Conservation (phyloP, 805 yeast genomes). For the Wickerhamiella dianesei region DNA sequence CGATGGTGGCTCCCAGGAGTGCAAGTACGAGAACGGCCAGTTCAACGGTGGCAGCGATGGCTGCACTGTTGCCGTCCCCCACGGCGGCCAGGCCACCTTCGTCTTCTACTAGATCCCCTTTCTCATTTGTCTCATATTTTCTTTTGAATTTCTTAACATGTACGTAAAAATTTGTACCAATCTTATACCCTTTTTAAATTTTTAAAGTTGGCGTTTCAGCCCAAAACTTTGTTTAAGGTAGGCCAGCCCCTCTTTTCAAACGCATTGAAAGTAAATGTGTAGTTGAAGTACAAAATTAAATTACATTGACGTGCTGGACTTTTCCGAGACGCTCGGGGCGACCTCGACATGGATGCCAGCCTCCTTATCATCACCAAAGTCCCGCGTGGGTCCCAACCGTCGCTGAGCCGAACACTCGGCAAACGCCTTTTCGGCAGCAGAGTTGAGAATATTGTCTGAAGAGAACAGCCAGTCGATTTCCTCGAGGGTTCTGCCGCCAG, state of each 20-base stretch:
- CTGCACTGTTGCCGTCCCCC: slow-evolving; percentile 76
- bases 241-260: no score
- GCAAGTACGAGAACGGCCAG: slow-evolving; percentile 66
- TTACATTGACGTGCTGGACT: no score
- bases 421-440: not conserved
- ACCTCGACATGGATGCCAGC: not conserved
- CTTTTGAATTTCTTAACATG: not conserved
- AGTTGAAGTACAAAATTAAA: no score
- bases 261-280: no score
- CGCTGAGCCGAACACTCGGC: not conserved
- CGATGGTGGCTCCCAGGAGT: slow-evolving; percentile 52
- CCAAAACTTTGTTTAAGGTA: no score
- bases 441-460: slow-evolving; percentile 1
- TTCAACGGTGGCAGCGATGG: slow-evolving; percentile 72
- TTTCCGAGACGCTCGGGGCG: not conserved
- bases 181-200: not conserved
- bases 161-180: not conserved
- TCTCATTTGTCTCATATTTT: slow-evolving; percentile 1
- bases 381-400: not conserved
- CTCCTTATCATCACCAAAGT: not conserved
- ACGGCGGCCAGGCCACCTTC: slow-evolving; percentile 69
- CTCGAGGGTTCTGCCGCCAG: slow-evolving; percentile 61
- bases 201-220: no score
- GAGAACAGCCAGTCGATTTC: slow-evolving; percentile 58
- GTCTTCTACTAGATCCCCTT: slow-evolving; percentile 41